phyloP scores from a whole-genome alignment of 2,329 filamentous ascomycete genomes.

The Monosporascus cannonballus region DNA sequence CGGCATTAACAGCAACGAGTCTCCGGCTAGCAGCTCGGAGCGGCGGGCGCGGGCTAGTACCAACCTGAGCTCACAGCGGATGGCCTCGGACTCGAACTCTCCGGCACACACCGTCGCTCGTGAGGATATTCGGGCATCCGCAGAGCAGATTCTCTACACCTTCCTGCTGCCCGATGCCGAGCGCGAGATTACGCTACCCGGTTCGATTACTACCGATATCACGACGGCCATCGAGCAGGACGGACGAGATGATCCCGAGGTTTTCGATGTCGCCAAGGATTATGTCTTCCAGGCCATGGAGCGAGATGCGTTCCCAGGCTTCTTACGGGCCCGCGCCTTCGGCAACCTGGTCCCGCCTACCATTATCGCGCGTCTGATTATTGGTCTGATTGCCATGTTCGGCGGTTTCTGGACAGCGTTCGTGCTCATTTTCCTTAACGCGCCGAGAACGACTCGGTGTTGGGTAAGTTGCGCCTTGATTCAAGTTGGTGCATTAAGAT shows the following conservation, averaged over 20 bases:
- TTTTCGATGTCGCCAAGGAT: conserved; percentile 96
- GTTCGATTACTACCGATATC: conserved; percentile 79
- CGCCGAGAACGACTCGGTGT: conserved; percentile 64
- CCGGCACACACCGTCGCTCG: conserved; percentile 79
- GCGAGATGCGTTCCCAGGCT: conserved; percentile 95
- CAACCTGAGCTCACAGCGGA: conserved; percentile 51
- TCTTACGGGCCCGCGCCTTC: conserved; percentile 88
- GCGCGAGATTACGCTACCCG: conserved; percentile 88
- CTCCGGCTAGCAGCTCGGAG: conserved; percentile 46
- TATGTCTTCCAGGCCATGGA: conserved; percentile 99
- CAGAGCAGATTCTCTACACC: conserved; percentile 98
- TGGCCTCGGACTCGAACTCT: conserved; percentile 72
- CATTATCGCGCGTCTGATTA: conserved; percentile 75
- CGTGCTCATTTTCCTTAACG: conserved; percentile 84
- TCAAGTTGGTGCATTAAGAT: neutral
- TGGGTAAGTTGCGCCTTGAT: conserved; percentile 61
- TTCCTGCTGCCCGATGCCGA: conserved; percentile 93
- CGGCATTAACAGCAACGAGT: conserved; percentile 35
- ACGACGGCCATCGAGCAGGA: conserved; percentile 84
- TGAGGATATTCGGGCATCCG: conserved; percentile 84
- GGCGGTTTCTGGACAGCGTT: conserved; percentile 92
- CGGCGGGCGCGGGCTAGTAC: conserved; percentile 42
- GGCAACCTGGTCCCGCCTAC: conserved; percentile 93
- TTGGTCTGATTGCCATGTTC: conserved; percentile 83
- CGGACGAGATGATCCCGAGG: conserved; percentile 89